phyloP scores from a whole-genome alignment of 2,329 filamentous ascomycete genomes.

The Cyclaneusma minus region DNA sequence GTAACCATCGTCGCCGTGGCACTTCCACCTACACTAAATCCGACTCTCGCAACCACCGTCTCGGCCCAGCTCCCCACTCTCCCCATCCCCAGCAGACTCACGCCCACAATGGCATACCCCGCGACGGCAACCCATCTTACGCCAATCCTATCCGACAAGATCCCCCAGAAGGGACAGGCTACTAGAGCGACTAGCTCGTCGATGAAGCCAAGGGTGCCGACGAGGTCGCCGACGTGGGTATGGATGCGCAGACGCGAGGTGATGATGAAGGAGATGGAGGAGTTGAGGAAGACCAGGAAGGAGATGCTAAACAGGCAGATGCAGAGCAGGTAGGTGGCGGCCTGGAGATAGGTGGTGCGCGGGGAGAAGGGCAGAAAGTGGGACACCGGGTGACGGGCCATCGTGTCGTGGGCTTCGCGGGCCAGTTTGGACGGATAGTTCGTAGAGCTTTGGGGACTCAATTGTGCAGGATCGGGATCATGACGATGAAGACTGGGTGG shows the following conservation, averaged over 20 bases:
- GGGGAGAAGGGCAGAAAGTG: slow-evolving; percentile 34
- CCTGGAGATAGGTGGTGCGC: slow-evolving; percentile 44
- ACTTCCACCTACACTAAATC: slow-evolving; percentile 87
- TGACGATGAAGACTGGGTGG: too few relatives aligned
- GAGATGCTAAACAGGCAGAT: slow-evolving; percentile 78
- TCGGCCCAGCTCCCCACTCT: slow-evolving; percentile 82
- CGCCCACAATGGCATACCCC: slow-evolving; percentile 69
- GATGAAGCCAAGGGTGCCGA: slow-evolving; percentile 71
- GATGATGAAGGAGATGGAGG: slow-evolving; percentile 69
- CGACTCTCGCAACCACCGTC: slow-evolving; percentile 64
- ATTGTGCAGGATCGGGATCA: too few relatives aligned
- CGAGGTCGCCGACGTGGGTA: slow-evolving; percentile 59
- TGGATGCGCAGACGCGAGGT: slow-evolving; percentile 68
- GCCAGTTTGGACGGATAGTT: slow-evolving; percentile 1
- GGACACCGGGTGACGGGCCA: too few relatives aligned
- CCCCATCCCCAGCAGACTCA: slow-evolving; percentile 66
- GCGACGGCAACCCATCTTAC: slow-evolving; percentile 57
- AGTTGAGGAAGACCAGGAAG: slow-evolving; percentile 82
- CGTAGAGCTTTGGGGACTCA: too few relatives aligned
- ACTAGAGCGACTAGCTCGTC: slow-evolving; percentile 72
- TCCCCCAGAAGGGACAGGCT: slow-evolving; percentile 67
- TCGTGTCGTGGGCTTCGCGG: neutral
- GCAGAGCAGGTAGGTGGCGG: slow-evolving; percentile 62
- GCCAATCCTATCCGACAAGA: slow-evolving; percentile 61
- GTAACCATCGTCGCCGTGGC: slow-evolving; percentile 96